Evolutionary conservation across 2,329 filamentous ascomycete species (phyloP).

Genomic region (Pseudophaeomoniella oleicola): DNA sequence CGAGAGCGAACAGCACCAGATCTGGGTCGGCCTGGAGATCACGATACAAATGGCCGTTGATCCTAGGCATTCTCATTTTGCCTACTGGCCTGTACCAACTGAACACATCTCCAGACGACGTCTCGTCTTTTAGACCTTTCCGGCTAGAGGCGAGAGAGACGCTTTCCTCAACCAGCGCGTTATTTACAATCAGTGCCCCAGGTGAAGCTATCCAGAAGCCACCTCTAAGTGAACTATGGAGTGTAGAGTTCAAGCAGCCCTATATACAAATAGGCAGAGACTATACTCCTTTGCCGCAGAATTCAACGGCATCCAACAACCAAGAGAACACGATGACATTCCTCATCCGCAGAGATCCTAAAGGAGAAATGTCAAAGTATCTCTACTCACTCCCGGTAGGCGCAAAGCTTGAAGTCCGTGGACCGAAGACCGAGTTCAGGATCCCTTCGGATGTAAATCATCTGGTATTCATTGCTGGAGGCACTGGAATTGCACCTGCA

Average conservation of each 20-base stretch:
- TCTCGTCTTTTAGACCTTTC: background rate
- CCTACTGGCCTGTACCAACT: no score
- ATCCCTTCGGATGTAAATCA: slow-evolving; percentile 39
- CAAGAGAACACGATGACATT: slow-evolving; percentile 44
- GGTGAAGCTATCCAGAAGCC: slow-evolving; percentile 12
- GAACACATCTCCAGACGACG: no score
- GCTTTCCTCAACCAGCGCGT: slow-evolving; percentile 30
- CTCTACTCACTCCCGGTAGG: slow-evolving; percentile 51
- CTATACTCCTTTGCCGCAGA: slow-evolving; percentile 63
- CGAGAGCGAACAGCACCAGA: no score
- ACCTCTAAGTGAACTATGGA: slow-evolving; percentile 47
- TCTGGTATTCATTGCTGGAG: slow-evolving; percentile 76
- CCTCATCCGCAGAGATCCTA: slow-evolving; percentile 61
- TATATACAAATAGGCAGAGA: slow-evolving; percentile 81
- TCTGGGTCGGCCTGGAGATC: no score
- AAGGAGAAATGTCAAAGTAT: slow-evolving; percentile 78
- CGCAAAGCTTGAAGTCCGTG: slow-evolving; percentile 57
- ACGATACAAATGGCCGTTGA: no score
- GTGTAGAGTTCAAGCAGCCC: slow-evolving; percentile 86
- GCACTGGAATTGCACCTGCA: slow-evolving; percentile 83
- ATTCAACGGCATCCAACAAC: slow-evolving; percentile 13
- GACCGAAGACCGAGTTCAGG: slow-evolving; percentile 58
- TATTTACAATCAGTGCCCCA: slow-evolving; percentile 19
- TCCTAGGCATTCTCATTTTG: no score
- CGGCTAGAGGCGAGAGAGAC: slow-evolving; percentile 25